These are phyloP conservation scores for Monocercomonoides exilis DNA, from an alignment of 78 protist species.

Conservation along the genomic window DNA sequence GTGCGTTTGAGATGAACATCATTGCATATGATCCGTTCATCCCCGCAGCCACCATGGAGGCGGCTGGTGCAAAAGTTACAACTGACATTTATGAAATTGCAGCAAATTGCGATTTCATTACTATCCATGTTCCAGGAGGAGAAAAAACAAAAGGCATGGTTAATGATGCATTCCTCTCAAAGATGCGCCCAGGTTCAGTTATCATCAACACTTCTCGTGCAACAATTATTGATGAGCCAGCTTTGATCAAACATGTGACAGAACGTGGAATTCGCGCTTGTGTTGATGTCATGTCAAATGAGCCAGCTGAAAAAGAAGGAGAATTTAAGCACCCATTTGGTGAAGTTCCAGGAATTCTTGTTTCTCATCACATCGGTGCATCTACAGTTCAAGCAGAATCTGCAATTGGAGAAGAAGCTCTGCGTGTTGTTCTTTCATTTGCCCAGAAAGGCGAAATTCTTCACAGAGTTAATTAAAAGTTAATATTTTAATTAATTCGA, in stretches of 20 bases:
- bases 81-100: conserved; percentile 12
- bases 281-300: conserved; percentile 27
- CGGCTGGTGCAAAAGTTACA: neutral
- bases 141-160: conserved; percentile 7
- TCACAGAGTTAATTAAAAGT: neutral
- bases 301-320: conserved; percentile 10
- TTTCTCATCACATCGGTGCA: conserved; percentile 41
- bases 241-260: conserved; percentile 1
- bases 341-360: neutral
- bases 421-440: neutral
- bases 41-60: neutral
- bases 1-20: conserved; percentile 38
- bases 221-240: conserved; percentile 14
- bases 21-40: neutral
- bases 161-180: conserved; percentile 4
- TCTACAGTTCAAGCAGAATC: conserved; percentile 36
- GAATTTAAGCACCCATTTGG: conserved; percentile 1
- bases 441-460: neutral
- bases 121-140: conserved; percentile 19
- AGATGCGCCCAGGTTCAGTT: conserved; percentile 15
- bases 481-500: too few species aligned
- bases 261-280: neutral
- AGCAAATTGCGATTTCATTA: conserved; percentile 4
- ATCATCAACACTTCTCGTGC: conserved; percentile 32
- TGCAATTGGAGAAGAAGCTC: conserved; percentile 34